Conservation (phyloP, 345 rosid genomes). For the Euphorbia tirucalli region DNA sequence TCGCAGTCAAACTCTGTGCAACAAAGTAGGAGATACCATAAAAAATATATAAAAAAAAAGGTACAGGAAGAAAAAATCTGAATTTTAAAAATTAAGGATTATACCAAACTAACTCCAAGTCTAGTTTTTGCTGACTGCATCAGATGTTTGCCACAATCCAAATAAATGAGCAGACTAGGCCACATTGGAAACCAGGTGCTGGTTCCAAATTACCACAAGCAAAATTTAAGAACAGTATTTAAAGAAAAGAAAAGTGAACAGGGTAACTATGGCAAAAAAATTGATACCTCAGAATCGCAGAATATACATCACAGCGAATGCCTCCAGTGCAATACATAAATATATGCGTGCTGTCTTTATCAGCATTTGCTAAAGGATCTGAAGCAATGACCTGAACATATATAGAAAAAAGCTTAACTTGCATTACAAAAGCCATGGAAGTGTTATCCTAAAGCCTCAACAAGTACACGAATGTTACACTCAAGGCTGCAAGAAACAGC, state of each 20-base stretch:
- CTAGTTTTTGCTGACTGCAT: background rate
- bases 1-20: background rate
- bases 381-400: constrained; percentile 47
- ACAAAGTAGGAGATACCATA: background rate
- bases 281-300: constrained; percentile 74
- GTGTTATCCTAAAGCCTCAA: background rate
- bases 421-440: background rate
- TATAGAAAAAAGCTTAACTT: background rate
- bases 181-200: background rate
- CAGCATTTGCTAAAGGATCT: constrained; percentile 69
- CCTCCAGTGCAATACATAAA: constrained; percentile 98
- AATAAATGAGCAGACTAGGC: background rate
- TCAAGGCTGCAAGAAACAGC: background rate
- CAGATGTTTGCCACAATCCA: background rate
- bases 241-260: background rate
- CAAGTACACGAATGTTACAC: background rate
- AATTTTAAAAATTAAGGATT: background rate
- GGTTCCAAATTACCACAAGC: background rate
- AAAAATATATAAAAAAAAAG: no score
- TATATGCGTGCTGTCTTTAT: constrained; percentile 67
- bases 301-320: constrained; percentile 93
- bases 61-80: background rate
- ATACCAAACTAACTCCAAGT: background rate
- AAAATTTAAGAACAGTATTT: background rate
- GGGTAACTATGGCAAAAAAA: constrained; percentile 15